These are phyloP conservation scores for Phaseolus lunatus DNA, from an alignment of 306 rosid genomes.

Conservation along the genomic window DNA sequence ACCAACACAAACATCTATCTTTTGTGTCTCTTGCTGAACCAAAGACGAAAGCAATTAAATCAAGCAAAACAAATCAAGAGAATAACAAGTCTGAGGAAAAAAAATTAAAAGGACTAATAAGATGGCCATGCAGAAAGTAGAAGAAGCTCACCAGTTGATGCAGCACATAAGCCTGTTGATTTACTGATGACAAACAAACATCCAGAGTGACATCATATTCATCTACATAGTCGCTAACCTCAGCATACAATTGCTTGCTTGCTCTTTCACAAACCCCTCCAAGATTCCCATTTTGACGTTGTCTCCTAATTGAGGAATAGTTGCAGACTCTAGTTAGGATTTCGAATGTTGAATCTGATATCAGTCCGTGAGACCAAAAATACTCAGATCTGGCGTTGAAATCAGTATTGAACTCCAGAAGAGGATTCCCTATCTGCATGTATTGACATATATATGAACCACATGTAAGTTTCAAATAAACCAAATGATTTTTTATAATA, in stretches of 20 bases:
- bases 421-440: conserved; percentile 75
- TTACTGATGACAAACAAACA: conserved; percentile 54
- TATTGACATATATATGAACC: conserved; percentile 1
- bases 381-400: conserved; percentile 57
- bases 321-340: conserved; percentile 51
- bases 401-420: conserved; percentile 63
- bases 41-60: neutral
- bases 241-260: neutral
- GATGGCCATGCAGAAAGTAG: neutral
- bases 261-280: conserved; percentile 43
- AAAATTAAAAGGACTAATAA: neutral
- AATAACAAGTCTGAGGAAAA: neutral
- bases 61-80: neutral
- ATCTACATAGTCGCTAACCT: conserved; percentile 46
- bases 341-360: conserved; percentile 56
- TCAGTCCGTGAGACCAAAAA: conserved; percentile 68
- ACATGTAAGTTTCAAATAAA: neutral
- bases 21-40: conserved; percentile 49
- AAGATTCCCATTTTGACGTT: conserved; percentile 22
- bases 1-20: conserved; percentile 70
- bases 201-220: conserved; percentile 61
- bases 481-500: neutral
- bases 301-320: conserved; percentile 55
- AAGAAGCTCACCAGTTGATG: conserved; percentile 49
- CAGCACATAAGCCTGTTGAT: conserved; percentile 52